Conservation (phyloP, 345 rosid genomes). For the Lepidium africanum region DNA sequence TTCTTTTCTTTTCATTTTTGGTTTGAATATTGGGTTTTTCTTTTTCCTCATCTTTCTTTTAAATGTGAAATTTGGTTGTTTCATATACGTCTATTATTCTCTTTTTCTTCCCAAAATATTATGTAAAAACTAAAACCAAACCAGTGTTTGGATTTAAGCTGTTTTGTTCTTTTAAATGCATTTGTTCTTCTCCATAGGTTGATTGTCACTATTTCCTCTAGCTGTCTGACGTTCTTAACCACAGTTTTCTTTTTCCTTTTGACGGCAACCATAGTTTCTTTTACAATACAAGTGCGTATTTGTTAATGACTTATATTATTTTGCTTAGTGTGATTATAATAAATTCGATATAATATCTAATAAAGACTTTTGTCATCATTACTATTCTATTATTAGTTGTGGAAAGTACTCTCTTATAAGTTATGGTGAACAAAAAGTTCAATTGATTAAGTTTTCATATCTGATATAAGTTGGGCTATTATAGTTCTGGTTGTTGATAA, state of each 20-base stretch:
- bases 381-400: neutral
- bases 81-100: neutral
- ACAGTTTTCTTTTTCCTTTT: too few relatives aligned
- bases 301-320: neutral
- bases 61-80: conserved; percentile 21
- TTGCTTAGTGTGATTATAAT: neutral
- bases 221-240: neutral
- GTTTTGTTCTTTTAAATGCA: neutral
- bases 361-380: neutral
- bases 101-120: neutral
- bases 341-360: neutral
- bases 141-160: neutral
- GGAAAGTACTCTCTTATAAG: neutral
- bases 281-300: neutral
- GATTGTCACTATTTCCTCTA: neutral
- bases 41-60: neutral
- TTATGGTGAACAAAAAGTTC: neutral
- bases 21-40: conserved; percentile 11
- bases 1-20: neutral
- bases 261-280: neutral
- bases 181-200: neutral
- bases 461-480: too few relatives aligned
- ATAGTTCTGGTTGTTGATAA: too few relatives aligned
- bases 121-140: neutral
- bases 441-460: too few relatives aligned